These are phyloP conservation scores for Chiua sp. DNA, from an alignment of 1,284 basidiomycete genomes.

Conservation along the genomic window DNA sequence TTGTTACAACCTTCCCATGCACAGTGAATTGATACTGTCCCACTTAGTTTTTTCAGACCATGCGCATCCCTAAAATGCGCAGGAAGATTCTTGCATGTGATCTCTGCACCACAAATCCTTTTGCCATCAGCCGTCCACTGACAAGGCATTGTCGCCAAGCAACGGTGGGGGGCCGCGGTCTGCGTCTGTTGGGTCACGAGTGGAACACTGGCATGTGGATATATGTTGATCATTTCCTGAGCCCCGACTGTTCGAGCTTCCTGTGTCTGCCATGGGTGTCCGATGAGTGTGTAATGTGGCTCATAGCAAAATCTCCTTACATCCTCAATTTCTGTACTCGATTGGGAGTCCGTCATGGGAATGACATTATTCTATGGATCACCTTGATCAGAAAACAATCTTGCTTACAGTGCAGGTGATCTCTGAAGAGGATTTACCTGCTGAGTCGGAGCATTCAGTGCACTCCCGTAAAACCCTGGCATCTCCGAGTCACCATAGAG, in stretches of 20 bases:
- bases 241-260: too few relatives aligned
- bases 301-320: not conserved
- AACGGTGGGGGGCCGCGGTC: not conserved
- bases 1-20: slow-evolving; percentile 4
- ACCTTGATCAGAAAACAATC: not conserved
- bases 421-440: too few relatives aligned
- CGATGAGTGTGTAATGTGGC: not conserved
- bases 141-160: not conserved
- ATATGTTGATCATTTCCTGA: too few relatives aligned
- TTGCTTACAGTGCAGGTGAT: too few relatives aligned
- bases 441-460: not conserved
- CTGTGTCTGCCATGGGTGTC: not conserved
- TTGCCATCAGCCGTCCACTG: not conserved
- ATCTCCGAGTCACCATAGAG: not conserved
- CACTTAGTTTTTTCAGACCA: not conserved
- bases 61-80: not conserved
- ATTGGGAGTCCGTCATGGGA: not conserved
- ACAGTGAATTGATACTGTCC: accelerated
- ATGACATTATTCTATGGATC: not conserved
- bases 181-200: too few relatives aligned
- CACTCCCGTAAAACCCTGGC: not conserved
- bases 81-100: not conserved
- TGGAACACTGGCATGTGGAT: not conserved
- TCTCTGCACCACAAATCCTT: not conserved
- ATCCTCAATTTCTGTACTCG: not conserved